These are phyloP conservation scores for Orbilia blumenaviensis DNA, from an alignment of 2,329 filamentous ascomycete genomes.

Conservation along the genomic window DNA sequence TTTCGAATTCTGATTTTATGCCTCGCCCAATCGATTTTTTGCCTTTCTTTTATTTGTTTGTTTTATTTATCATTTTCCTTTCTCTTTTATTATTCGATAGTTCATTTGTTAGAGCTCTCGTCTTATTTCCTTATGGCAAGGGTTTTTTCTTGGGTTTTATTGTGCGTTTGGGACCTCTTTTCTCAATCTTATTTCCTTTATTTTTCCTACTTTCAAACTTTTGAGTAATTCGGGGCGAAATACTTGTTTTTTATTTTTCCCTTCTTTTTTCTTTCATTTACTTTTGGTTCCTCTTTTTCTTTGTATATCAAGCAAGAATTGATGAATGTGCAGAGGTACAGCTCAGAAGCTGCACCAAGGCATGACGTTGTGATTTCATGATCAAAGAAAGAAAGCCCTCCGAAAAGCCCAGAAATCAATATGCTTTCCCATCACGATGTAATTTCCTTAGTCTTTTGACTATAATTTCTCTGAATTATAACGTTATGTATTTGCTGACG, in stretches of 20 bases:
- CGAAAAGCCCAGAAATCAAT: too few species aligned
- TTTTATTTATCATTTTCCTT: not conserved
- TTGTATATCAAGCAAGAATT: constrained; percentile 18
- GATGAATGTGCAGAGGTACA: not conserved
- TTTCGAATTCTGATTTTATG: not conserved
- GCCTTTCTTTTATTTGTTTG: too few species aligned
- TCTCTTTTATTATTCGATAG: not conserved
- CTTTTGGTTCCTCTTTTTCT: not conserved
- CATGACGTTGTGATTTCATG: not conserved
- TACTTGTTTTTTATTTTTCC: not conserved
- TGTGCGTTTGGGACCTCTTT: constrained; percentile 24
- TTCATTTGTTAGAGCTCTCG: not conserved
- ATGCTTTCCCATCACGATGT: too few species aligned
- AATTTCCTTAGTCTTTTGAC: not conserved
- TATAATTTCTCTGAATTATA: not conserved
- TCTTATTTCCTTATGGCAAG: constrained; percentile 1
- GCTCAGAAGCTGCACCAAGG: not conserved
- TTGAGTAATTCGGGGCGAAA: constrained; percentile 11
- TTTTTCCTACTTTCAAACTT: not conserved
- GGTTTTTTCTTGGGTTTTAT: constrained; percentile 1
- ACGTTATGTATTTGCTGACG: constrained; percentile 11
- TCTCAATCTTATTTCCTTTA: not conserved
- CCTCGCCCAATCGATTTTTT: too few species aligned
- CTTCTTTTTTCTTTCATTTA: not conserved
- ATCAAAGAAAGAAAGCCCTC: not conserved